Evolutionary conservation across 2,329 filamentous ascomycete genomes (phyloP).

Genomic region (Sporothrix inflata): DNA sequence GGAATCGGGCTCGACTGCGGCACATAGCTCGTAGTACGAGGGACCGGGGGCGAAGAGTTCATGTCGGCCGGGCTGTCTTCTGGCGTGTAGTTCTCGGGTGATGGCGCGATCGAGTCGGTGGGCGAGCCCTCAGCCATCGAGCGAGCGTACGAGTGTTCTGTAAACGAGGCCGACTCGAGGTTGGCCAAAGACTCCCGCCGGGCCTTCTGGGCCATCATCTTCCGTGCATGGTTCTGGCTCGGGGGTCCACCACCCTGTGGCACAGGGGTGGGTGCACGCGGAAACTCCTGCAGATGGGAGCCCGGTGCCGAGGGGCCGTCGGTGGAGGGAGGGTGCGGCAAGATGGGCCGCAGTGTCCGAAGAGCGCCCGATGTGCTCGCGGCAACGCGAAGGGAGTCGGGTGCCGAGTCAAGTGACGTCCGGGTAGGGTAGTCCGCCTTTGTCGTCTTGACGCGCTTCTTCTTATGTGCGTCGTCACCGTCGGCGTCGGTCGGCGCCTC

Average conservation of each 20-base stretch:
- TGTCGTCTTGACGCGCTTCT: conserved; percentile 80
- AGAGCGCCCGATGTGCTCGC: conserved; percentile 89
- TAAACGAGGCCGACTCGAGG: conserved; percentile 40
- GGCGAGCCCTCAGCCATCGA: conserved; percentile 60
- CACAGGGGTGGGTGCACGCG: conserved; percentile 76
- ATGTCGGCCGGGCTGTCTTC: conserved; percentile 78
- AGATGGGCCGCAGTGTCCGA: conserved; percentile 77
- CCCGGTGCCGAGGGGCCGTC: conserved; percentile 41
- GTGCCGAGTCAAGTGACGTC: conserved; percentile 70
- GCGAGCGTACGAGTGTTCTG: conserved; percentile 40
- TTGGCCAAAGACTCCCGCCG: conserved; percentile 60
- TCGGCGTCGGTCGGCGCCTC: conserved; percentile 59
- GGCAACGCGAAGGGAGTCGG: conserved; percentile 83
- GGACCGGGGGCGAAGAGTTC: conserved; percentile 85
- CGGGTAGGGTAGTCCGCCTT: conserved; percentile 63
- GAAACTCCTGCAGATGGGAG: conserved; percentile 69
- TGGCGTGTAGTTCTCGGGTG: conserved; percentile 56
- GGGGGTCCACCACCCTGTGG: conserved; percentile 51
- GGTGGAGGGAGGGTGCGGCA: conserved; percentile 47
- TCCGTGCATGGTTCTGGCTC: conserved; percentile 38
- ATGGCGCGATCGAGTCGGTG: conserved; percentile 54
- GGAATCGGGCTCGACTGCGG: conserved; percentile 65
- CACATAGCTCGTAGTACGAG: conserved; percentile 59
- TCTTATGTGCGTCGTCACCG: conserved; percentile 60
- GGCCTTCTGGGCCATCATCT: conserved; percentile 48